Evolutionary conservation across 768 basidiomycete species (phyloP), one percentile per base, ranked within the genome.

Genomic region (Boletus speciosus): DNA sequence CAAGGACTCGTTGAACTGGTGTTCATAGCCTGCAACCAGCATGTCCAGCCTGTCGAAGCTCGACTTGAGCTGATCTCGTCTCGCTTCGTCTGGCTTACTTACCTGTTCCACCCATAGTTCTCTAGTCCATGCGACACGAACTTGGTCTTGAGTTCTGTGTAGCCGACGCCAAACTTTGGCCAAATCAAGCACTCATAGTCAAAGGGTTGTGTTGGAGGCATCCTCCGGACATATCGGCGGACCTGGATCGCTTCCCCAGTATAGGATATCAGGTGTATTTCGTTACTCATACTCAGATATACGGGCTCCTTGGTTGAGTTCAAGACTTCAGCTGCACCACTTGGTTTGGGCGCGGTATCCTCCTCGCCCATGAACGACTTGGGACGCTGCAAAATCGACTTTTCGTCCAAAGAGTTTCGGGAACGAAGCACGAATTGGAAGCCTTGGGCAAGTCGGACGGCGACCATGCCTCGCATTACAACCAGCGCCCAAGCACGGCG

Each of bases 381-480:
- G 19, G 77, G 69, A 51, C 84, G 76, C 31, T 81, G 71, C 43
- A 78, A 61, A 10, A 66, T 53, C 52, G 69, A 55, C n/a, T 67
- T 69, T 34, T 75, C 74, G 15, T 75, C 70, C 45, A 60, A 55
- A 1, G 52, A 49, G 34, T 63, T 67, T 15, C 65, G 58, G 9
- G 81, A 77, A 23, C 78, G 77, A 16, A 94, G 73, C 21, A 97
- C 83, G 62, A 98, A 91, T 67, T 98, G 96, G 71, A 98, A 98
- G 21, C 95, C 95, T 69, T 98, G 93, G 12, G 90, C 85, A 12
- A 98, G 79, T 23, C 96, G 80, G 42, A 97, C 86, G 4, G 90
- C 93, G 1, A 91, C 91, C 90, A 98, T 95, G 34, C 90, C 93
- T 27, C 88, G 83, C 89, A 98, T 92, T 16, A 92, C 86, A 2